Evolutionary conservation across 2,329 filamentous ascomycete genomes (phyloP).

Genomic region (Colletotrichum chrysophilum): DNA sequence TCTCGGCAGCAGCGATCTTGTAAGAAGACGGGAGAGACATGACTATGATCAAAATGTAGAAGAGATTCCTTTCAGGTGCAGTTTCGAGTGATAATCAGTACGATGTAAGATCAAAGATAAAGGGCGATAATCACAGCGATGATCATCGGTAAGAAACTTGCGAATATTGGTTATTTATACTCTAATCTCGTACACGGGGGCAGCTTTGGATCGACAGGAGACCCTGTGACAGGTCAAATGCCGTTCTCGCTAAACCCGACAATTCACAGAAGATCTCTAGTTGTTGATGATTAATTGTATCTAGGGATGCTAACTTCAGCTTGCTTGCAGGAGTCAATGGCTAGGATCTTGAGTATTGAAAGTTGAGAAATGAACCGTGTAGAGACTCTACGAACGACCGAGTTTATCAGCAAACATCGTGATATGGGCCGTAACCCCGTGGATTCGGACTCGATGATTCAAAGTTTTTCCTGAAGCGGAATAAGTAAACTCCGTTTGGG

Average conservation of each 20-base stretch:
- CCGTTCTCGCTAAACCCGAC: no score
- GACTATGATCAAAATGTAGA: fast-evolving
- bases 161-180: no score
- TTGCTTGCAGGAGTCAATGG: fast-evolving
- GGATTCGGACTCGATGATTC: no score
- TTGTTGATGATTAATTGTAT: no score
- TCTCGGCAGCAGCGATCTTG: background rate
- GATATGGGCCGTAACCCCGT: no score
- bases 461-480: background rate
- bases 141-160: fast-evolving
- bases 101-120: fast-evolving
- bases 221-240: fast-evolving
- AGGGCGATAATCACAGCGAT: fast-evolving
- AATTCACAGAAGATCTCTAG: fast-evolving
- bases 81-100: fast-evolving
- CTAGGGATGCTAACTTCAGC: fast-evolving
- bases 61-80: fast-evolving
- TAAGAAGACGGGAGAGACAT: background rate
- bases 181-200: fast-evolving
- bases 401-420: no score
- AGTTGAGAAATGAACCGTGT: no score
- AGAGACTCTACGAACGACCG: no score
- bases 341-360: no score
- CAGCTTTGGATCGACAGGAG: no score
- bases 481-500: background rate